phyloP scores from a whole-genome alignment of 1,284 basidiomycete genomes.

The Cerrena zonata region DNA sequence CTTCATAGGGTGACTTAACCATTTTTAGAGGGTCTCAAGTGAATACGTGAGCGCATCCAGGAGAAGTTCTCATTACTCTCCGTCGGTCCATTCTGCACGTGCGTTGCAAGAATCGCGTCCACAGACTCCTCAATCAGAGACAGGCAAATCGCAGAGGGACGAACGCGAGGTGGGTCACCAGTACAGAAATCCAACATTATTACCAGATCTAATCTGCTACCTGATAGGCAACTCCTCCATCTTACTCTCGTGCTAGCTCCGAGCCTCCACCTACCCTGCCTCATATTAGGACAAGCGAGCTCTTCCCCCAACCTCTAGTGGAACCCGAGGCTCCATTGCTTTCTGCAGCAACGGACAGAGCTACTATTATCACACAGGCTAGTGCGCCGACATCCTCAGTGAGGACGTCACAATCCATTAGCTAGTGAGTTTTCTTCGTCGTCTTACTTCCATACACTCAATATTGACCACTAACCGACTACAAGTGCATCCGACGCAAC shows the following conservation, averaged over 20 bases:
- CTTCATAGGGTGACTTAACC: too few species aligned
- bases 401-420: neutral
- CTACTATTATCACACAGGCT: conserved; percentile 3
- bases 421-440: neutral
- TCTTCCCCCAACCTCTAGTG: neutral
- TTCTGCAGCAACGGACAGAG: neutral
- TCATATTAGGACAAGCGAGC: neutral
- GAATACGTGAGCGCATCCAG: too few species aligned
- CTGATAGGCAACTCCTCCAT: neutral
- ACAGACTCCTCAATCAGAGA: too few species aligned
- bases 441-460: neutral
- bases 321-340: neutral
- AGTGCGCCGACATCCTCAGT: conserved; percentile 1
- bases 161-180: neutral
- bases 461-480: neutral
- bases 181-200: neutral
- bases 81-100: too few species aligned
- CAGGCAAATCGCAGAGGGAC: too few species aligned
- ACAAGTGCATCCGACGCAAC: neutral
- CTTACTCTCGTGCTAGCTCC: conserved; percentile 3
- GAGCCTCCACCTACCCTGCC: conserved; percentile 7
- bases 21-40: too few species aligned
- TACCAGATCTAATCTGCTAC: neutral
- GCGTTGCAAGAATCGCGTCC: too few species aligned
- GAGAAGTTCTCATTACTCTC: too few species aligned